phyloP scores from a whole-genome alignment of 495 filamentous ascomycete genomes.

The Neohortaea acidophila region DNA sequence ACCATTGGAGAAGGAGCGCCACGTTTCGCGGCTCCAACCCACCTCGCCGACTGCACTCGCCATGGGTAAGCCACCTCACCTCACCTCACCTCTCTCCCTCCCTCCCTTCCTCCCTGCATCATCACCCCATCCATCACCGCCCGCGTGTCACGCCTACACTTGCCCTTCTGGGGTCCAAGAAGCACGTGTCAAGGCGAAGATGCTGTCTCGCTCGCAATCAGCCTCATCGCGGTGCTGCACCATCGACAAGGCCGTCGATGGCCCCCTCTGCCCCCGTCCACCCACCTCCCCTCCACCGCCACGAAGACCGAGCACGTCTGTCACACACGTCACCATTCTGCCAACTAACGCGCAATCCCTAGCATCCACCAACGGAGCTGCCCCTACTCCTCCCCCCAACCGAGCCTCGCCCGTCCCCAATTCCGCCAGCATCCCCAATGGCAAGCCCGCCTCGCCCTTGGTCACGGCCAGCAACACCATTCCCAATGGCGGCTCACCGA shows the following conservation, averaged over 20 bases:
- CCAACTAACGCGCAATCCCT: not conserved
- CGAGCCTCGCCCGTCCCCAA: slow-evolving; percentile 25
- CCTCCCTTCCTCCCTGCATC: not conserved
- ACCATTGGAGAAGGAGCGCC: slow-evolving; percentile 12
- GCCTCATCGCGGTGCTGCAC: too few relatives aligned
- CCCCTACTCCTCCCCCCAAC: slow-evolving; percentile 15
- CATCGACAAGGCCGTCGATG: too few relatives aligned
- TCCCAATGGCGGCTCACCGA: slow-evolving; percentile 34
- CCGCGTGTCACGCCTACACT: not conserved
- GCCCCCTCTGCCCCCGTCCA: not conserved
- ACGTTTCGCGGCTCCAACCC: slow-evolving; percentile 11
- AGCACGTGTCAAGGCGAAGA: too few relatives aligned
- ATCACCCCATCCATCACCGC: slow-evolving; percentile 2
- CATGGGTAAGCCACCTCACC: slow-evolving; percentile 29
- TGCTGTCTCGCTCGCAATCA: too few relatives aligned
- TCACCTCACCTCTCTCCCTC: slow-evolving; percentile 8
- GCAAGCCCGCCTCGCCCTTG: slow-evolving; percentile 43
- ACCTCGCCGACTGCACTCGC: slow-evolving; percentile 12
- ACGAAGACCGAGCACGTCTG: slow-evolving; percentile 1
- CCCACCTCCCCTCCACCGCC: too few relatives aligned
- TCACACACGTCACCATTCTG: not conserved
- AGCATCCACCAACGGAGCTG: slow-evolving; percentile 17
- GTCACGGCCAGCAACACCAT: slow-evolving; percentile 45
- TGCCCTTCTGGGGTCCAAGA: too few relatives aligned
- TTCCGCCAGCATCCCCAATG: slow-evolving; percentile 26